Evolutionary conservation across 1,284 basidiomycete genomes (phyloP).

Genomic region (Cryptococcus sp.): DNA sequence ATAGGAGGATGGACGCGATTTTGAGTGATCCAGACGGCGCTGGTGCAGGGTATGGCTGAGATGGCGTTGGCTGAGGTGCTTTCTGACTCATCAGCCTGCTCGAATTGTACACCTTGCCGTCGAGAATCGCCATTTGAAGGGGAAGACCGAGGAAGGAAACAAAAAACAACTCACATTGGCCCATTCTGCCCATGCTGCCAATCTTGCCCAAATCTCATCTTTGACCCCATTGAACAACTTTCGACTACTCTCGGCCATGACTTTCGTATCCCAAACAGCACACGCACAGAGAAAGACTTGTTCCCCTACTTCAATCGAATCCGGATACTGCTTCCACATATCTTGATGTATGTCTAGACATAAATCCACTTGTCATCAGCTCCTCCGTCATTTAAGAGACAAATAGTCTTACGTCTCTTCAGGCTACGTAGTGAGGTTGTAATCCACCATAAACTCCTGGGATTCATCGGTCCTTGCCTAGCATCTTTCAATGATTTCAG

Average conservation of each 20-base stretch:
- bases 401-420: conserved; percentile 25
- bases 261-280: conserved; percentile 22
- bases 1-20: conserved; percentile 23
- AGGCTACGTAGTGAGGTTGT: conserved; percentile 24
- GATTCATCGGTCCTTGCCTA: conserved; percentile 24
- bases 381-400: neutral
- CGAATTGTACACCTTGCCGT: too few species aligned
- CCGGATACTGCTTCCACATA: conserved; percentile 23
- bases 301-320: conserved; percentile 25
- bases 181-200: conserved; percentile 38
- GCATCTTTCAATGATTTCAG: conserved; percentile 23
- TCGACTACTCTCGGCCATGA: conserved; percentile 25
- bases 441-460: conserved; percentile 25
- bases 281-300: conserved; percentile 36
- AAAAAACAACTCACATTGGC: conserved; percentile 15
- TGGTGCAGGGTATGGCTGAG: conserved; percentile 8
- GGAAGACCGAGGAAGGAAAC: too few species aligned
- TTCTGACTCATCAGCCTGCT: conserved; percentile 8
- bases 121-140: too few species aligned
- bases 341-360: conserved; percentile 25
- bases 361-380: conserved; percentile 27
- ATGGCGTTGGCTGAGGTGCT: conserved; percentile 13
- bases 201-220: conserved; percentile 31
- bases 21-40: conserved; percentile 18
- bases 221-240: conserved; percentile 39